A percentile compares a stretch with the other conserved stretches of the same genome.
Evolutionary conservation across 176 grass and related monocot species (phyloP).

Genomic region (Oryza glaberrima): DNA sequence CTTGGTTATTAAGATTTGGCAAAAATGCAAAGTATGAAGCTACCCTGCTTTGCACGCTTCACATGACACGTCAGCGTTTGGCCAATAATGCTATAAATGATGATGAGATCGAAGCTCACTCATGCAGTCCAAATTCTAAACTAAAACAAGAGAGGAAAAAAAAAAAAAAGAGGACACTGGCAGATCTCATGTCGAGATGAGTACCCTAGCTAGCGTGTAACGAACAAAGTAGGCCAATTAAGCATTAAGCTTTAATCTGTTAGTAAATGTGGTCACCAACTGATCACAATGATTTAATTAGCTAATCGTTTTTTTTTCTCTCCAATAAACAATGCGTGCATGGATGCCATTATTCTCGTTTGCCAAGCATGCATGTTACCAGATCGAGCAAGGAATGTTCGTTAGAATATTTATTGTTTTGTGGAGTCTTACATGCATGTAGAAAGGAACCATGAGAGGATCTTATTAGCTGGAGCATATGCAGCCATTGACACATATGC

Average conservation of each 20-base stretch:
- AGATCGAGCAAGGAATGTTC: conserved; percentile 34
- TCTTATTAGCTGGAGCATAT: not conserved
- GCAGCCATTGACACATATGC: not conserved
- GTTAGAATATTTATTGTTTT: not conserved
- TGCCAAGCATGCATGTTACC: conserved; percentile 21
- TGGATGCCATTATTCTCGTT: not conserved
- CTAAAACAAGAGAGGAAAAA: not conserved
- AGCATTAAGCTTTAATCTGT: not conserved
- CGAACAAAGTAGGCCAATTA: not conserved
- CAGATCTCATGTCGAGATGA: not conserved
- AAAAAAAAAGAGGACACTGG: not conserved
- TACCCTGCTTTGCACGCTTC: not conserved
- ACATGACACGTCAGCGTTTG: not conserved
- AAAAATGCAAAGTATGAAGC: not conserved
- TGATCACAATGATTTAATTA: conserved; percentile 2
- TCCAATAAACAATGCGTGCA: not conserved
- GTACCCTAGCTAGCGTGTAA: not conserved
- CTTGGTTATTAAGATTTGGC: not conserved
- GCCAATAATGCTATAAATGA: not conserved
- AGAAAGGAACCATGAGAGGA: not conserved
- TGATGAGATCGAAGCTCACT: not conserved
- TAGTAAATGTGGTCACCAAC: not conserved
- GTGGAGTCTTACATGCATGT: not conserved
- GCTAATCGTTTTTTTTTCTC: conserved; percentile 3
- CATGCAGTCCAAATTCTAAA: not conserved